A percentile compares a stretch with the other conserved stretches of the same genome.
Evolutionary conservation across 2,329 filamentous ascomycete species (phyloP).

Genomic region (Dactylellina parvicollis): DNA sequence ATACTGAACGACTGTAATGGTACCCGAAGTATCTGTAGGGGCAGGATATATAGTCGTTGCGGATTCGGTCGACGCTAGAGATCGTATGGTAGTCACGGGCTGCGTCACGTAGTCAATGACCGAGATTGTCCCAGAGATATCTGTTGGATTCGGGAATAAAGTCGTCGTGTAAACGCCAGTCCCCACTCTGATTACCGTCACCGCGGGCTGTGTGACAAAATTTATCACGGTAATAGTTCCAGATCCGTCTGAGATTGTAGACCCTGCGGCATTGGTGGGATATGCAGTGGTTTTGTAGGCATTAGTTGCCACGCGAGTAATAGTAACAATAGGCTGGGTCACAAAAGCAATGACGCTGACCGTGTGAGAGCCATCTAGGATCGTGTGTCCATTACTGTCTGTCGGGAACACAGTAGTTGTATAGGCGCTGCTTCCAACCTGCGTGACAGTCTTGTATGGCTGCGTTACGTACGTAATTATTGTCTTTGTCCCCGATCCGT

Average conservation of each 20-base stretch:
- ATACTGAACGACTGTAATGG: neutral
- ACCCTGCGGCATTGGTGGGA: neutral
- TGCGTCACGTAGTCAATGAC: constrained; percentile 4
- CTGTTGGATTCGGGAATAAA: neutral
- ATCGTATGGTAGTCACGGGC: neutral
- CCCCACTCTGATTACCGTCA: neutral
- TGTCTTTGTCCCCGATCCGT: neutral
- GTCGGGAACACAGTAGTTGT: constrained; percentile 1
- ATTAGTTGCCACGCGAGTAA: neutral
- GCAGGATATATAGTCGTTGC: neutral
- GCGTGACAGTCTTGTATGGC: neutral
- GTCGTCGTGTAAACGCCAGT: neutral
- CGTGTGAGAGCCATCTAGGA: neutral
- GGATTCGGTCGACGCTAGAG: neutral
- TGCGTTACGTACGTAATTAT: neutral
- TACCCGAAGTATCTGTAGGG: neutral
- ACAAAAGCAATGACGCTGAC: neutral
- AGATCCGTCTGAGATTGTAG: neutral
- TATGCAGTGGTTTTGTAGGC: neutral
- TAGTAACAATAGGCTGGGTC: neutral
- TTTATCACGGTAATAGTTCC: neutral
- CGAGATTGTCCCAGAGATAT: neutral
- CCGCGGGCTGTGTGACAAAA: neutral
- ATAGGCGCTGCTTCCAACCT: neutral
- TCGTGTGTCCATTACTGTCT: neutral